Base-by-base conservation (phyloP, 371 early-diverging fungal genomes). In the Neoconidiobolus thromboides region DNA sequence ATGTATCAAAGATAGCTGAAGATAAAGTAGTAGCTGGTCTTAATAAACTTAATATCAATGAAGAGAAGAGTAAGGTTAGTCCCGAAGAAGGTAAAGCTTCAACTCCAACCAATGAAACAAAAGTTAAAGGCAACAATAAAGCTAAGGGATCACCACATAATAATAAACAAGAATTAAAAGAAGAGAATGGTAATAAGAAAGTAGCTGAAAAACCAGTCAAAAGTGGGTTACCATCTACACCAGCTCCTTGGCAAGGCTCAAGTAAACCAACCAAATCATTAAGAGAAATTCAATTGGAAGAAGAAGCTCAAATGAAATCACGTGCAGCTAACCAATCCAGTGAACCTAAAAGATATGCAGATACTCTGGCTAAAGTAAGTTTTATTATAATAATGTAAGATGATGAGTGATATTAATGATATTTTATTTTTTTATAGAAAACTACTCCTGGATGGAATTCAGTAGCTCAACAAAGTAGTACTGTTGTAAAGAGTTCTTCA, bases 201-300 rank as follows among this genome's bases (percentile, higher is more conserved):
- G 42, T 10, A 14, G 38, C 39, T 49, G 50, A 26, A 12, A 9
- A 46, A 46, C n/a, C 37, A 44, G 6, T 10, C 15, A 26, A 26
- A 26, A 26, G n/a, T 49, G 50, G 14, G 12, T 26, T 42, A 46
- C n/a, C 37, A 44, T 2, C 47, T 36, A n/a, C 57, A 41, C 49
- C 62, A 47, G 55, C 59, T 48, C 44, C 53, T 41, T 81, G 82
- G 82, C 73, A 74, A 48, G 69, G 71, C 41, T 65, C 73, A 0
- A 54, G 66, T 58, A 68, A 80, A 7, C 75, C 83, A 2, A 84
- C 84, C 63, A 85, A 85, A 69, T 82, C 83, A 1, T 64, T 87
- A 37, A 69, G 80, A 59, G 84, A 87, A 67, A 87, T 87, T 55
- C 86, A 86, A 65, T 72, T 78, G 60, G 87, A 87, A 61, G 86